These are phyloP conservation scores for Eucalyptus regnans DNA, from an alignment of 345 rosid species.

Conservation along the genomic window DNA sequence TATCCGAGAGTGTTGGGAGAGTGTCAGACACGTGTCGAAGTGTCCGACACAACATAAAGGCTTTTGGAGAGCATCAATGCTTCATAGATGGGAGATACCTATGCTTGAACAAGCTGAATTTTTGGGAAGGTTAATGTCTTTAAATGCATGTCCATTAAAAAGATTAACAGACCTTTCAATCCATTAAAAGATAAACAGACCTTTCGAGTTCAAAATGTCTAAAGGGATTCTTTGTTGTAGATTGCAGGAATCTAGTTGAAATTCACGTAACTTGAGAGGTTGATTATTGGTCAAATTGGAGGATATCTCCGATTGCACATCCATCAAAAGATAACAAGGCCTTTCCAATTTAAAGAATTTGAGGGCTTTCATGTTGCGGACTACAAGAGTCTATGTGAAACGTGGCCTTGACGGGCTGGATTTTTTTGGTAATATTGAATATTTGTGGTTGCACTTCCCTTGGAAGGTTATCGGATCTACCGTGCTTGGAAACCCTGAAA, in stretches of 20 bases:
- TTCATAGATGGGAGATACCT: too few species aligned
- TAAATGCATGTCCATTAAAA: neutral
- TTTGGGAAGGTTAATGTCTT: neutral
- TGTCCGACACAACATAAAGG: too few species aligned
- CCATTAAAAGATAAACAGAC: neutral
- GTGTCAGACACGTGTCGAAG: rapidly evolving
- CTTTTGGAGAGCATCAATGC: too few species aligned
- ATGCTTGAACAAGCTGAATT: too few species aligned
- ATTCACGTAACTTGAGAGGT: neutral
- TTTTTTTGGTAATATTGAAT: neutral
- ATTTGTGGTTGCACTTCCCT: too few species aligned
- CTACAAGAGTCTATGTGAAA: neutral
- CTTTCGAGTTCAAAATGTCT: neutral
- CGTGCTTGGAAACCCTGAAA: neutral
- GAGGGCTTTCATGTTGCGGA: neutral
- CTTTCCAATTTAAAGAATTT: neutral
- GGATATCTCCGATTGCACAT: neutral
- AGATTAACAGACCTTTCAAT: neutral
- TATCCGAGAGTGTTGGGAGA: too few species aligned
- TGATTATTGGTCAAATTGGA: neutral
- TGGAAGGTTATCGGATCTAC: neutral
- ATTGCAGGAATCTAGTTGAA: neutral
- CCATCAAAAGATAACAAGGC: neutral
- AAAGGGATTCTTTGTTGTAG: neutral
- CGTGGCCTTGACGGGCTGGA: neutral